Evolutionary conservation across 768 basidiomycete genomes (phyloP), one percentile per base, ranked within the genome.

Genomic region (Boletus pseudo-olivaceus): DNA sequence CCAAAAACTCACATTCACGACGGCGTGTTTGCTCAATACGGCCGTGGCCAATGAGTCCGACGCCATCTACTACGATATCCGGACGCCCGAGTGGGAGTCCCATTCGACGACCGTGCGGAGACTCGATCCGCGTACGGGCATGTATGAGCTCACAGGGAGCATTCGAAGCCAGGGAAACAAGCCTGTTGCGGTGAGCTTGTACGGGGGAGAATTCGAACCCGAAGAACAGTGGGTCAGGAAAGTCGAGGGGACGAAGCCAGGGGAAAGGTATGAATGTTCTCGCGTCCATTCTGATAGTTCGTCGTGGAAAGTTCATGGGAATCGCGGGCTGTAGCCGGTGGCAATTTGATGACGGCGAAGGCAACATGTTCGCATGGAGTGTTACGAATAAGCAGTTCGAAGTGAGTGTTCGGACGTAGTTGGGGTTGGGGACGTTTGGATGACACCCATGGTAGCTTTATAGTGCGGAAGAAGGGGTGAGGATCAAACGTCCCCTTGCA

Each of bases 11-110:
- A 60, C 62, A 34, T 65, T 76, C 44, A 76, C 75, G 43, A 77
- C 75, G 47, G 67, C 74, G 39, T 66, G 60, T 45, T 49, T 74
- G 47, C 67, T 64, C 50, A 75, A 73, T 54, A 68, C 73, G 56
- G 62, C 73, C 37, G 67, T 76, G 47, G 67, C 76, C 37, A 75
- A 72, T 51, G 63, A 54, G 33, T 67, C 62, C 52, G 75, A 77
- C 57, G 62, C 61, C 55, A 62, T 73, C 50, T 74, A 72, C 67
- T 77, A 72, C 53, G 76, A 76, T 51, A 59, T 76, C 51, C 64
- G 69, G 35, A 77, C 75, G 32, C 74, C 72, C 17, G 63, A 67
- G 39, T 73, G 74, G 75, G 71, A 71, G 47, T 60, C 65, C 7
- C 56, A 65, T 41, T 37, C 59, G 58, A 77, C 76, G 57, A 71